Evolutionary conservation across 225 moss, liverwort and hornwort species (phyloP).

Genomic region (Marchantia polymorpha): DNA sequence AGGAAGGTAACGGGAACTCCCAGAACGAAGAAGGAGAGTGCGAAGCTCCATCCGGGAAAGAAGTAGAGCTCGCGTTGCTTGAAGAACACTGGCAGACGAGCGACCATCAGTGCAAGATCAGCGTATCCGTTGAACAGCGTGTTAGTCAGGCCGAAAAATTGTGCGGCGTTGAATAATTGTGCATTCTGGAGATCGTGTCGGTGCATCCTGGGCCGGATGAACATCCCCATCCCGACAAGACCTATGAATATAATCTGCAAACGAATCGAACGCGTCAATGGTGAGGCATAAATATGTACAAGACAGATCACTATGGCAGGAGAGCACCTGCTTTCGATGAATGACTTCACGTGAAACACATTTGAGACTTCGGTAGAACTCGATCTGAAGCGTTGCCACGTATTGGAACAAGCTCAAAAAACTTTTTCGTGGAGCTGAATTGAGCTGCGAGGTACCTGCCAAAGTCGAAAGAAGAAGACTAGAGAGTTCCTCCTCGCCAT

Average conservation of each 20-base stretch:
- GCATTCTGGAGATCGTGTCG: constrained; percentile 40
- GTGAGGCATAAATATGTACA: no score
- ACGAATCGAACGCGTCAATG: neutral
- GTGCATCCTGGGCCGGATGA: constrained; percentile 56
- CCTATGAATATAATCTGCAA: constrained; percentile 50
- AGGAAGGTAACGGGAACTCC: constrained; percentile 59
- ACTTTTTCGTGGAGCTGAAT: no score
- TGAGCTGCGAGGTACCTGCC: neutral
- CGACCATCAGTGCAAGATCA: constrained; percentile 64
- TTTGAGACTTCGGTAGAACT: no score
- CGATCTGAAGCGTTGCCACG: no score
- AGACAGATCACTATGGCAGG: no score
- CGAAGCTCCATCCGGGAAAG: constrained; percentile 60
- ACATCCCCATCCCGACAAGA: constrained; percentile 55
- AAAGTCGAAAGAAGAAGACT: neutral
- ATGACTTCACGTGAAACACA: no score
- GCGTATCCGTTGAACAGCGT: constrained; percentile 79
- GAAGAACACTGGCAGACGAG: constrained; percentile 59
- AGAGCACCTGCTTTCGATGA: no score
- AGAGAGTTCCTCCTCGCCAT: constrained; percentile 2
- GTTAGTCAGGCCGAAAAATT: constrained; percentile 58
- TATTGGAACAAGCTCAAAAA: no score
- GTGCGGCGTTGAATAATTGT: constrained; percentile 49
- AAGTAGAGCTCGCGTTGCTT: constrained; percentile 71
- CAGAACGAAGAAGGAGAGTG: constrained; percentile 53